phyloP scores from a whole-genome alignment of 108 stramenopile genomes.

The Cyclotella choctawhatcheeana region DNA sequence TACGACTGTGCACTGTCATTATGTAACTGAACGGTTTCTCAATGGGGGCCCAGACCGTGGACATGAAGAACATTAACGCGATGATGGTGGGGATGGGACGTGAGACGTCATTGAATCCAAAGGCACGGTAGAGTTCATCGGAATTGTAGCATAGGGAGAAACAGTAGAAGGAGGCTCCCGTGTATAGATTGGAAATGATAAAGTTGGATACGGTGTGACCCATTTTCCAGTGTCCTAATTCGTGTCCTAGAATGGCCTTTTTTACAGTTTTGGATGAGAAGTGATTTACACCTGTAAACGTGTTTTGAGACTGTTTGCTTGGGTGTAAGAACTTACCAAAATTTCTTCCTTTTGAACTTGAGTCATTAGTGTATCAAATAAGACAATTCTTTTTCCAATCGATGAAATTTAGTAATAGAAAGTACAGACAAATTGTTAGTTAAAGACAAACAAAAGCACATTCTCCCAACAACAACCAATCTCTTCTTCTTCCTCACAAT shows the following conservation, averaged over 20 bases:
- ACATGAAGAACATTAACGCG: conserved; percentile 92
- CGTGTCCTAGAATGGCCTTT: conserved; percentile 93
- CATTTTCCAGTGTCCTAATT: conserved; percentile 97
- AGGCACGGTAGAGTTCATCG: conserved; percentile 86
- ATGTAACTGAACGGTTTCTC: conserved; percentile 92
- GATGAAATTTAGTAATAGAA: too few relatives aligned
- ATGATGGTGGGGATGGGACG: conserved; percentile 86
- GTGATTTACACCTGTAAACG: too few relatives aligned
- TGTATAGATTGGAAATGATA: conserved; percentile 89
- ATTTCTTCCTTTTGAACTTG: conserved; percentile 90
- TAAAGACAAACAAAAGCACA: neutral
- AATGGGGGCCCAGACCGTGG: conserved; percentile 95
- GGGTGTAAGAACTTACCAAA: too few relatives aligned
- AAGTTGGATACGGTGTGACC: conserved; percentile 97
- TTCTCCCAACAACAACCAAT: neutral
- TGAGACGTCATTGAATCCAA: conserved; percentile 89
- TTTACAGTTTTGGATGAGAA: too few relatives aligned
- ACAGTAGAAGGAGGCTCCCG: conserved; percentile 88
- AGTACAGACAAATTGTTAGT: neutral
- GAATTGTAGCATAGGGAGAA: conserved; percentile 85
- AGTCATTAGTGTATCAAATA: conserved; percentile 97
- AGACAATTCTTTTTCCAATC: conserved; percentile 89
- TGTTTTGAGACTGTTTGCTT: too few relatives aligned
- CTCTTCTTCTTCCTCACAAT: too few relatives aligned
- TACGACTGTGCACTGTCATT: conserved; percentile 88